Conservation (phyloP, 305 asterid species). For the Nicotiana rustica region DNA sequence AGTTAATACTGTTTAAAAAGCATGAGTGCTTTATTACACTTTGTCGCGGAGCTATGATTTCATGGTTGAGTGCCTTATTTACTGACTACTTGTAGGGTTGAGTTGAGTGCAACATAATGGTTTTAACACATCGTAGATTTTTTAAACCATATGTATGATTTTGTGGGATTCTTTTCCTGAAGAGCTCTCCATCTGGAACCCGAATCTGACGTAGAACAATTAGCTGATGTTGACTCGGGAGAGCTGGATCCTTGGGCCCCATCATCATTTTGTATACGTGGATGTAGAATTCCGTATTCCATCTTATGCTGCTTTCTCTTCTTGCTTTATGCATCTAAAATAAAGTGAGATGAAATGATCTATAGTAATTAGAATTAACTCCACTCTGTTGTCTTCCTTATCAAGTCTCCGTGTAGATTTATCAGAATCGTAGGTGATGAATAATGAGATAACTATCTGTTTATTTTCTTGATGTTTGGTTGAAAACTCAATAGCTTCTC, state of each 20-base stretch:
- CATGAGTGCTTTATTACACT: slow-evolving; percentile 4
- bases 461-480: slow-evolving; percentile 3
- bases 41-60: neutral
- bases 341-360: neutral
- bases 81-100: neutral
- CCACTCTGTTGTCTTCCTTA: slow-evolving; percentile 20
- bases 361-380: neutral
- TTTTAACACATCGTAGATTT: neutral
- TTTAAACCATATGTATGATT: neutral
- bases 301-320: slow-evolving; percentile 10
- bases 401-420: neutral
- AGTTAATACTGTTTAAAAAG: neutral
- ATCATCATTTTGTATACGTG: neutral
- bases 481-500: slow-evolving; percentile 17
- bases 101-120: neutral
- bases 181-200: neutral
- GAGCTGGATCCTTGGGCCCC: neutral
- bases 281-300: neutral
- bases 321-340: slow-evolving; percentile 9
- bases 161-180: neutral
- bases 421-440: slow-evolving; percentile 25
- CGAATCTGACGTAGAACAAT: neutral
- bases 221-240: neutral
- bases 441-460: neutral
- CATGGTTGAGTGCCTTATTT: slow-evolving; percentile 4